phyloP scores from a whole-genome alignment of 2,329 filamentous ascomycete species.

The Arthroderma sp. region DNA sequence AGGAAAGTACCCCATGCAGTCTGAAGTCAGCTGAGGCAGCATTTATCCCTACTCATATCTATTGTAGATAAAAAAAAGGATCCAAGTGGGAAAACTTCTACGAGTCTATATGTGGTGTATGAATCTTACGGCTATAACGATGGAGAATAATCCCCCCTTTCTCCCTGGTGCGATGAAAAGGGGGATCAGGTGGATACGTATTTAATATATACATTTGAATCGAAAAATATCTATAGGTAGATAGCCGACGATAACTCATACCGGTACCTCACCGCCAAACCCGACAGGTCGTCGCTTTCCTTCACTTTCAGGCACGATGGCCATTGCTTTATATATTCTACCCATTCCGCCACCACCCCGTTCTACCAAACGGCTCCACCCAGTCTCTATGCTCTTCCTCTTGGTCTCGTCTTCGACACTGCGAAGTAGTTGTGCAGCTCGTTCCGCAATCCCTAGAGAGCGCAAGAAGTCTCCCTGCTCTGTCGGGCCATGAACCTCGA shows the following conservation, averaged over 20 bases:
- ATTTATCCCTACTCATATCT: too few species aligned
- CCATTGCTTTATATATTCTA: constrained; percentile 83
- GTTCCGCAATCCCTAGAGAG: constrained; percentile 68
- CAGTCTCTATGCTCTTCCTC: constrained; percentile 51
- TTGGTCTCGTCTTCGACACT: constrained; percentile 36
- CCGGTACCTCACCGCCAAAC: constrained; percentile 58
- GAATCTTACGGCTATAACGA: too few species aligned
- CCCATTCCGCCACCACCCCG: constrained; percentile 77
- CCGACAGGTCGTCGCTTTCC: constrained; percentile 69
- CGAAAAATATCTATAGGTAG: neutral
- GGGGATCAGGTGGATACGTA: too few species aligned
- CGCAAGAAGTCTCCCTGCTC: constrained; percentile 70
- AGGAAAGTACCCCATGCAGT: too few species aligned
- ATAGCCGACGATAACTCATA: neutral
- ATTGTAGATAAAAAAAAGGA: too few species aligned
- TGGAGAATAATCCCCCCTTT: too few species aligned
- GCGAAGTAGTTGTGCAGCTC: constrained; percentile 54
- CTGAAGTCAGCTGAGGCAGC: too few species aligned
- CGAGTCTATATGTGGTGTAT: too few species aligned
- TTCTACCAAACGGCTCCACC: constrained; percentile 76
- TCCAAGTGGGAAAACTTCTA: too few species aligned
- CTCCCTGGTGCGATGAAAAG: too few species aligned
- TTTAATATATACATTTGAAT: too few species aligned
- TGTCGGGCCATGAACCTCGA: constrained; percentile 88
- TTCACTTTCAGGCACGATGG: constrained; percentile 70